phyloP scores from a whole-genome alignment of 352 stramenopile genomes.

The Phytopythium boreale region DNA sequence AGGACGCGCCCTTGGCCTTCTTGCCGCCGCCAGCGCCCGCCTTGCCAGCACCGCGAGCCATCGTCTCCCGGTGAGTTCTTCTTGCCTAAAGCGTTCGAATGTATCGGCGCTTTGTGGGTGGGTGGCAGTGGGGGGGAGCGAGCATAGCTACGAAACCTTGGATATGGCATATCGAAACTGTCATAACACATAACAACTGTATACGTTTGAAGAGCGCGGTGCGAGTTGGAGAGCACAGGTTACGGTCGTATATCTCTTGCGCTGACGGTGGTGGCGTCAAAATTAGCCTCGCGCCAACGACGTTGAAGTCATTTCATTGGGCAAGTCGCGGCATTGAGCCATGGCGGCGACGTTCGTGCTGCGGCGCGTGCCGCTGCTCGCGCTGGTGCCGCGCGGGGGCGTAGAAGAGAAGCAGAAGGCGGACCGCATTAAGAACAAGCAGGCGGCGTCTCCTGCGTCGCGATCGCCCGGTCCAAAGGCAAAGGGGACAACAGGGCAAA shows the following conservation, averaged over 20 bases:
- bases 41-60: conserved; percentile 18
- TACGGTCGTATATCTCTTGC: background rate
- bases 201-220: too few relatives aligned
- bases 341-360: conserved; percentile 17
- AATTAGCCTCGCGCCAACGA: background rate
- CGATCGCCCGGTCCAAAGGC: background rate
- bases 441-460: background rate
- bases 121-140: background rate
- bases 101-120: background rate
- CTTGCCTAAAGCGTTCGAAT: background rate
- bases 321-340: background rate
- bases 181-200: background rate
- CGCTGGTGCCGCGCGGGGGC: conserved; percentile 38
- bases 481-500: background rate
- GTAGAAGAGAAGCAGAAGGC: conserved; percentile 11
- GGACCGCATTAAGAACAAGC: conserved; percentile 2
- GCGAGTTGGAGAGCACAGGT: background rate
- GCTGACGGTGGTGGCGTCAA: background rate
- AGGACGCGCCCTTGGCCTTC: conserved; percentile 12
- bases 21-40: conserved; percentile 14
- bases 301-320: conserved; percentile 1
- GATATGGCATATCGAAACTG: conserved; percentile 5
- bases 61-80: background rate
- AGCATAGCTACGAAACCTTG: background rate
- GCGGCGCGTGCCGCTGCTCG: conserved; percentile 38